phyloP scores from a whole-genome alignment of 2,329 filamentous ascomycete genomes.

The Tolypocladium pustulatum region DNA sequence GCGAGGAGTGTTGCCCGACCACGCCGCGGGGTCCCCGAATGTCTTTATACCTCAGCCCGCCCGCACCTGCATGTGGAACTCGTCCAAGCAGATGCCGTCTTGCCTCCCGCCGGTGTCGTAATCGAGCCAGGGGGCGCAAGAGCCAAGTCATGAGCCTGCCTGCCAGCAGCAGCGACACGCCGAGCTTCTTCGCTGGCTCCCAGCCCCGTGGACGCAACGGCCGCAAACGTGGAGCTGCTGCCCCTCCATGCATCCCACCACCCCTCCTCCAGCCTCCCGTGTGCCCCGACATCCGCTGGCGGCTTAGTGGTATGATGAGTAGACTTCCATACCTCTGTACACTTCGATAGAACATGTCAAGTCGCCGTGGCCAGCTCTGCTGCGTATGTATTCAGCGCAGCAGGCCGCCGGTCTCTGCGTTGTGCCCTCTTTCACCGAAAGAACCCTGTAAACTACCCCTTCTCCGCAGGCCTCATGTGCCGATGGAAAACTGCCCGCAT shows the following conservation, averaged over 20 bases:
- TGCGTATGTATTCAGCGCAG: no score
- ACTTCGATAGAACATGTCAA: no score
- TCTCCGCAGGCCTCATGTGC: no score
- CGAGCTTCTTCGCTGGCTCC: background rate
- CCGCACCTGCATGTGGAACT: background rate
- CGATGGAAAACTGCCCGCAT: background rate
- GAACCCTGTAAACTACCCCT: background rate
- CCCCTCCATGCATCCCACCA: background rate
- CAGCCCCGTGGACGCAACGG: no score
- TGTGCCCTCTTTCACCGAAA: background rate
- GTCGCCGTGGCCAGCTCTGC: background rate
- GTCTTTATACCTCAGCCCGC: background rate
- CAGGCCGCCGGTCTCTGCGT: background rate
- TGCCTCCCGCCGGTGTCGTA: background rate
- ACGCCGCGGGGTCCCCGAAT: background rate
- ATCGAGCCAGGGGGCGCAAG: background rate
- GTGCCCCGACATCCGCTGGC: background rate
- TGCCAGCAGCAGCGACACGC: background rate
- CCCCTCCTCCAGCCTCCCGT: background rate
- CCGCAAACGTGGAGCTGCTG: background rate
- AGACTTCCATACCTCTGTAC: no score
- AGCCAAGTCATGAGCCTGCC: background rate
- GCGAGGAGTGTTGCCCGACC: background rate
- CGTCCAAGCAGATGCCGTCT: background rate
- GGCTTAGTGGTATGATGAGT: no score